Evolutionary conservation across 129 eudicot genomes (phyloP).

Genomic region (Artemisia tridentata): DNA sequence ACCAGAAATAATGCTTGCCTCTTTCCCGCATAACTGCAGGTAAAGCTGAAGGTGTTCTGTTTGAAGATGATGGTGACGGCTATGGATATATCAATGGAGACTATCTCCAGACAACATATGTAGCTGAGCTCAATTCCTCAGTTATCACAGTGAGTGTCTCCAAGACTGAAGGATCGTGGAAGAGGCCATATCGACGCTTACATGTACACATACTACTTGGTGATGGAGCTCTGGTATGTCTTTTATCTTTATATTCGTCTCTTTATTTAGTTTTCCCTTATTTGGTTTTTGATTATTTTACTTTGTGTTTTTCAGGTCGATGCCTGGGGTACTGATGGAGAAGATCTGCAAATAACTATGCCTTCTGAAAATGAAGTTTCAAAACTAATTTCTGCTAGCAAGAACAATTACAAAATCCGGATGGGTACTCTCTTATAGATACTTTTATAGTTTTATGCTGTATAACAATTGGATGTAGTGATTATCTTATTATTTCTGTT

Average conservation of each 20-base stretch:
- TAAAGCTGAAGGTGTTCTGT: slow-evolving; percentile 84
- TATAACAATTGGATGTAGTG: background rate
- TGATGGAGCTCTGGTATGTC: slow-evolving; percentile 69
- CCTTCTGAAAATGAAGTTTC: slow-evolving; percentile 70
- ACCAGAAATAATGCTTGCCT: too few relatives aligned
- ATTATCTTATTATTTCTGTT: background rate
- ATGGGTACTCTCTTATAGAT: slow-evolving; percentile 48
- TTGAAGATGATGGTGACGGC: slow-evolving; percentile 97
- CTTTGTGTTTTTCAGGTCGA: slow-evolving; percentile 48
- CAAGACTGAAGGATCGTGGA: slow-evolving; percentile 72
- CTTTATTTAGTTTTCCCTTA: background rate
- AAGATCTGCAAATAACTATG: slow-evolving; percentile 53
- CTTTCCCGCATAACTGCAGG: slow-evolving; percentile 41
- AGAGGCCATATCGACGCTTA: slow-evolving; percentile 74
- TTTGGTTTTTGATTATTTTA: background rate
- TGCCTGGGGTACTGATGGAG: slow-evolving; percentile 92
- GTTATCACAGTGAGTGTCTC: slow-evolving; percentile 56
- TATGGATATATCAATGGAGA: slow-evolving; percentile 61
- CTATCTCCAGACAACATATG: slow-evolving; percentile 75
- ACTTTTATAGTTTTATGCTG: background rate
- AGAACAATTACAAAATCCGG: slow-evolving; percentile 48
- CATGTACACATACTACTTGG: slow-evolving; percentile 77
- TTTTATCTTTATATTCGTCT: background rate
- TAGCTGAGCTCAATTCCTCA: slow-evolving; percentile 71
- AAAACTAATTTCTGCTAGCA: slow-evolving; percentile 46